These are phyloP conservation scores for Daldinia childiae DNA, from an alignment of 495 filamentous ascomycete genomes.

Conservation along the genomic window DNA sequence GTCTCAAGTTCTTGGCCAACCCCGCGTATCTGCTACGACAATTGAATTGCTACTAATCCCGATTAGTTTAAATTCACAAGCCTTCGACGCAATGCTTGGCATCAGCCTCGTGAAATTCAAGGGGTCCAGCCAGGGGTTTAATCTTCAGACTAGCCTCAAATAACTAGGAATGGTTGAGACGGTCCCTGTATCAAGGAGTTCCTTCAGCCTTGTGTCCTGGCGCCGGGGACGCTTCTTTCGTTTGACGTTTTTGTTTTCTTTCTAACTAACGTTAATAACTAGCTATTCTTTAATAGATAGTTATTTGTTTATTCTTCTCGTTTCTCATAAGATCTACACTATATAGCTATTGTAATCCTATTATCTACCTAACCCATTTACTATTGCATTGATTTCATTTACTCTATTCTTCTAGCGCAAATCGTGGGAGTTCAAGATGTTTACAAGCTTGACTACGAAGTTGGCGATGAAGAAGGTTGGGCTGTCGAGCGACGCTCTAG, in stretches of 20 bases:
- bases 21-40: conserved; percentile 33
- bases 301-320: conserved; percentile 4
- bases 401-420: conserved; percentile 6
- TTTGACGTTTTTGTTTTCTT: conserved; percentile 27
- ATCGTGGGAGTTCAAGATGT: conserved; percentile 47
- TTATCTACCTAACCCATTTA: neutral
- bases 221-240: conserved; percentile 20
- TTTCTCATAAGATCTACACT: conserved; percentile 8
- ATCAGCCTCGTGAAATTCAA: conserved; percentile 44
- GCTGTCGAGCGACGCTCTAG: conserved; percentile 52
- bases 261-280: neutral
- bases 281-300: conserved; percentile 1
- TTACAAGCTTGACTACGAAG: conserved; percentile 59
- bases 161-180: conserved; percentile 41
- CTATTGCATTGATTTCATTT: conserved; percentile 6
- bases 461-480: conserved; percentile 58
- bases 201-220: conserved; percentile 41
- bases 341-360: conserved; percentile 6
- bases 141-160: conserved; percentile 22
- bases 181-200: conserved; percentile 49
- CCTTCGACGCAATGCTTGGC: conserved; percentile 33
- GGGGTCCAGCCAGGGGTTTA: conserved; percentile 32
- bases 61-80: conserved; percentile 24
- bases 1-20: conserved; percentile 15
- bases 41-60: conserved; percentile 15